These are phyloP conservation scores for Flaveria ramosissima DNA, from an alignment of 129 eudicot species.

Conservation along the genomic window DNA sequence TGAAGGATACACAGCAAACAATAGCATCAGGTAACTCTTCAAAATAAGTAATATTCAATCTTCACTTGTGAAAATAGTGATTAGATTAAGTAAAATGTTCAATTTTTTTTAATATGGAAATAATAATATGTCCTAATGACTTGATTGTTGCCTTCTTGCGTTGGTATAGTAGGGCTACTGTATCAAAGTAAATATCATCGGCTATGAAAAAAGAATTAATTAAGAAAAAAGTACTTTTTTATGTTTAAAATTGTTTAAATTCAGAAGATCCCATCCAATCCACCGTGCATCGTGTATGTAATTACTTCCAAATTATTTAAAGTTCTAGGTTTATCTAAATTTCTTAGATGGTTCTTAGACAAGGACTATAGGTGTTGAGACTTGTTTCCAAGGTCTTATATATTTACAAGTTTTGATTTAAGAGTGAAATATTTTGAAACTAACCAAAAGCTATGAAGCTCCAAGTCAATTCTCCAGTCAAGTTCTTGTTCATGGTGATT, in stretches of 20 bases:
- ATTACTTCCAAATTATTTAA: neutral
- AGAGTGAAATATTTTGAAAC: neutral
- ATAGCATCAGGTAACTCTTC: conserved; percentile 46
- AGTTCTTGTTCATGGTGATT: neutral
- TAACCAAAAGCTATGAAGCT: conserved; percentile 2
- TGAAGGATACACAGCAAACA: conserved; percentile 44
- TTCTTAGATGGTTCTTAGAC: neutral
- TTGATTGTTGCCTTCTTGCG: neutral
- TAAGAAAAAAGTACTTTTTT: neutral
- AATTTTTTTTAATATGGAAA: neutral
- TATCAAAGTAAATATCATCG: neutral
- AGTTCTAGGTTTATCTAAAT: neutral
- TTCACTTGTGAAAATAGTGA: conserved; percentile 27
- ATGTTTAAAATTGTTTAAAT: neutral
- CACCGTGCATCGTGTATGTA: neutral
- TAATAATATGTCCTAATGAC: conserved; percentile 8
- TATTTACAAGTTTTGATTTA: neutral
- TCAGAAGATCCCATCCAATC: conserved; percentile 4
- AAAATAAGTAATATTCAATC: conserved; percentile 22
- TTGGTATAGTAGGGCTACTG: conserved; percentile 3
- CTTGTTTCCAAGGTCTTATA: neutral
- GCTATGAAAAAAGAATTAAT: neutral
- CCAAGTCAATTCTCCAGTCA: neutral
- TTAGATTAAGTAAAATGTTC: neutral
- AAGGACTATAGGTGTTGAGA: too few relatives aligned